Evolutionary conservation across 129 eudicot species (phyloP).

Genomic region (Tagetes erecta): DNA sequence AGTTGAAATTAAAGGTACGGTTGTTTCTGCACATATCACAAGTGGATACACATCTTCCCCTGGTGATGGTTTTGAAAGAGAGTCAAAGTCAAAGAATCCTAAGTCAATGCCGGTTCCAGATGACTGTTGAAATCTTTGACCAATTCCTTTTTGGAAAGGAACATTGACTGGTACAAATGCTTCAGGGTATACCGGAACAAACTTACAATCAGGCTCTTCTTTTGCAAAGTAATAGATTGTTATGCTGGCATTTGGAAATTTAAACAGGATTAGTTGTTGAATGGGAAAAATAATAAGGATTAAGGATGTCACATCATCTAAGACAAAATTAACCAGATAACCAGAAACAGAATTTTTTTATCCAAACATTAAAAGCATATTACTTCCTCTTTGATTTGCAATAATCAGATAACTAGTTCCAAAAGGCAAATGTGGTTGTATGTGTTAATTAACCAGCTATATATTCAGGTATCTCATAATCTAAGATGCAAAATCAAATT

Average conservation of each 20-base stretch:
- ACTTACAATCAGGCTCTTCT: slow-evolving; percentile 54
- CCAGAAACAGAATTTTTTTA: background rate
- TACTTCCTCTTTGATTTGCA: background rate
- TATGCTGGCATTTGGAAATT: slow-evolving; percentile 50
- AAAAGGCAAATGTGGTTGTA: slow-evolving; percentile 1
- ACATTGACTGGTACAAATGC: slow-evolving; percentile 62
- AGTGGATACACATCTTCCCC: slow-evolving; percentile 68
- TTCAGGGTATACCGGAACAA: slow-evolving; percentile 57
- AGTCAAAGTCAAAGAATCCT: slow-evolving; percentile 55
- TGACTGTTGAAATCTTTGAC: slow-evolving; percentile 72
- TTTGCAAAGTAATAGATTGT: slow-evolving; percentile 83
- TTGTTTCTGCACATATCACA: slow-evolving; percentile 78
- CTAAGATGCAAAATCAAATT: slow-evolving; percentile 2
- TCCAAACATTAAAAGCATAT: background rate
- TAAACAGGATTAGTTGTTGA: slow-evolving; percentile 8
- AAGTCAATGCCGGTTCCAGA: slow-evolving; percentile 82
- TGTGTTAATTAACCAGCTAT: background rate
- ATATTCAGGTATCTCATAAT: background rate
- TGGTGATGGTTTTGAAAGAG: slow-evolving; percentile 66
- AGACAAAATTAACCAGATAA: background rate
- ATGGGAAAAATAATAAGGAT: background rate
- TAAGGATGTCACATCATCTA: background rate
- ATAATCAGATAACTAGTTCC: background rate
- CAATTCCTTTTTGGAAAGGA: slow-evolving; percentile 63
- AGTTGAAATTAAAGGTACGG: slow-evolving; percentile 29